Base-by-base conservation (phyloP, 2,329 filamentous ascomycete genomes). In the Fusarium udum region DNA sequence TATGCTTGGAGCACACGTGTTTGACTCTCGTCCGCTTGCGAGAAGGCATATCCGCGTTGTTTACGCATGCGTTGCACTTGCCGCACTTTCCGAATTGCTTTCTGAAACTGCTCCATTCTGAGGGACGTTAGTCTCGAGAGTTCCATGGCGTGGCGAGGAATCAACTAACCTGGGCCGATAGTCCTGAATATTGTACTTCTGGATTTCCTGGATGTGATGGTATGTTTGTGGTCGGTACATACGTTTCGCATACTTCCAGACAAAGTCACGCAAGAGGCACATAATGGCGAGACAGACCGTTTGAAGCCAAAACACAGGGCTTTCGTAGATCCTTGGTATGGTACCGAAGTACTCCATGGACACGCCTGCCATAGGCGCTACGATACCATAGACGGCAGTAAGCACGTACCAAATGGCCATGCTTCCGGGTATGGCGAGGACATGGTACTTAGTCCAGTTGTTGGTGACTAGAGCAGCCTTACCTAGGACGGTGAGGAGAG, bases 171-270 rank as follows among this genome's bases (percentile, higher is more conserved):
- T 92, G 71, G 96, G 96, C 80, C 96, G 89, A 84, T 99, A 99
- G 85, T 99, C 96, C 85, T 99, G 96, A 69, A 99, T 97, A 79
- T 99, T 99, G 85, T 98, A 99, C 85, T 99, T 99, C 83, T 99
- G 96, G 77, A 99, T 99, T 85, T 99, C 96, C 83, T 99, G 96
- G 73, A 99, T 96, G 82, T 99, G 96, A 78, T 99, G 96, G 80
- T 99, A 99, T 48, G 94, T 91, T 84, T 98, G 93, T 28, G 96
- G 96, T 76, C 92, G 92, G 85, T 98, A 99, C 95, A 99, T 98
- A 74, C 96, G 90, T 87, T 97, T 98, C 70, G 90, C 91, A 78
- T 98, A 99, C 87, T 99, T 99, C 95, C 95, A 99, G 7, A 92
- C 91, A 82, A 97, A 93, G 81, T 99, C 96, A 78, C 96, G 89